Conservation (phyloP, 1,139 yeast genomes). For the Geotrichum citri-aurantii region DNA sequence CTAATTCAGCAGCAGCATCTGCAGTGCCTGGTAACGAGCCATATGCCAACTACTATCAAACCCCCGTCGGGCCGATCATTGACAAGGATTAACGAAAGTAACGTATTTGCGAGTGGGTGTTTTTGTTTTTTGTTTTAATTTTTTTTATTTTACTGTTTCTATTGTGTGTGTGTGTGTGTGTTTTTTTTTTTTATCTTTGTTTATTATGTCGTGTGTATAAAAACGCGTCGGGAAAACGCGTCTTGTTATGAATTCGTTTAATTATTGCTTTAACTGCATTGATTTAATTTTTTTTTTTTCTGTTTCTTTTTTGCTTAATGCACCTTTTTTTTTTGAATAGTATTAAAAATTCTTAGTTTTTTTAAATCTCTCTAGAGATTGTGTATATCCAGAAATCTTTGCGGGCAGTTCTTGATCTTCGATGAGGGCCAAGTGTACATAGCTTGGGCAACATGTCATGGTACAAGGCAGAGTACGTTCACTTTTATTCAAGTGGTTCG, state of each 20-base stretch:
- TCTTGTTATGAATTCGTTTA: background rate
- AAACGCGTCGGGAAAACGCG: background rate
- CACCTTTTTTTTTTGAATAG: no score
- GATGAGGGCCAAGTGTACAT: no score
- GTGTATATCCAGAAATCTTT: no score
- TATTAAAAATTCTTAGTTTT: no score
- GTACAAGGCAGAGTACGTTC: no score
- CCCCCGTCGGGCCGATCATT: background rate
- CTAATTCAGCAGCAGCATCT: constrained; percentile 19
- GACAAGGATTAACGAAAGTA: background rate
- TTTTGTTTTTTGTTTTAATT: background rate
- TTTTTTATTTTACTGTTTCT: no score
- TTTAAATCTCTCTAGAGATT: no score
- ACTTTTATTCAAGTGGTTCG: no score
- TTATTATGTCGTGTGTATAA: background rate
- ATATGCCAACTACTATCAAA: background rate
- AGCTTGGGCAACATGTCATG: no score
- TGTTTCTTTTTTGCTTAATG: no score
- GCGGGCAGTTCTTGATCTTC: no score
- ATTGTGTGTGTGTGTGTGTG: no score
- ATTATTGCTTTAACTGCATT: background rate
- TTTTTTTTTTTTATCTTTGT: background rate
- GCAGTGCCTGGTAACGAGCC: constrained; percentile 13
- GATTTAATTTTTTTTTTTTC: background rate
- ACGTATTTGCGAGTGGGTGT: background rate